Evolutionary conservation across 2,329 filamentous ascomycete genomes (phyloP).

Genomic region (Amauroascus verrucosus): DNA sequence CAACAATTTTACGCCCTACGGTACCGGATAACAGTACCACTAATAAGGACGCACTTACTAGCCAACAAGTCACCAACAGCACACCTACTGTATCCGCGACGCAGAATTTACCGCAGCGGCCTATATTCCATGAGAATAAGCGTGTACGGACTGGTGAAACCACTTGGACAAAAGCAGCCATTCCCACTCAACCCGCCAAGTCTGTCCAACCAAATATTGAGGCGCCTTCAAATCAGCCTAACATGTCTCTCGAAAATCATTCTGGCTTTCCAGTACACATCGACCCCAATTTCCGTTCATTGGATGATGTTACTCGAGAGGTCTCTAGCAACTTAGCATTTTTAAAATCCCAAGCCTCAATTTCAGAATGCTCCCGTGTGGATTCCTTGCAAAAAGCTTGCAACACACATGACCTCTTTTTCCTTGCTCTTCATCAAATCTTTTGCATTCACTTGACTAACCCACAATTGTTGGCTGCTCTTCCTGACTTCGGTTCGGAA

Average conservation of each 20-base stretch:
- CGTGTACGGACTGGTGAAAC: neutral
- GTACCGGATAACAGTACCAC: neutral
- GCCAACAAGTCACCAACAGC: neutral
- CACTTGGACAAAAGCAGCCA: neutral
- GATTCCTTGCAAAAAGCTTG: conserved; percentile 50
- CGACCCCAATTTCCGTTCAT: neutral
- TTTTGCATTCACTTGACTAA: conserved; percentile 48
- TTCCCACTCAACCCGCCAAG: neutral
- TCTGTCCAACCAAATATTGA: neutral
- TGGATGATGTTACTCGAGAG: neutral
- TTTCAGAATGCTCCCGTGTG: neutral
- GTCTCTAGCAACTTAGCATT: neutral
- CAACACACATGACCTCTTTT: conserved; percentile 48
- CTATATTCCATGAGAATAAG: neutral
- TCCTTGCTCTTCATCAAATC: conserved; percentile 55
- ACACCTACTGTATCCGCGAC: neutral
- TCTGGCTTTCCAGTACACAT: neutral
- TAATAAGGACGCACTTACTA: neutral
- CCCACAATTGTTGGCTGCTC: conserved; percentile 25
- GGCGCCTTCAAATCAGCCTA: neutral
- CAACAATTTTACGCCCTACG: neutral
- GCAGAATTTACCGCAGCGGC: neutral
- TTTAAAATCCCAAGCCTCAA: neutral
- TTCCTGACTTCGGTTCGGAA: conserved; percentile 29
- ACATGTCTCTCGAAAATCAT: neutral